Evolutionary conservation across 1,284 basidiomycete genomes (phyloP), one percentile per base, ranked within the genome.

Genomic region (Ganoderma resinaceum): DNA sequence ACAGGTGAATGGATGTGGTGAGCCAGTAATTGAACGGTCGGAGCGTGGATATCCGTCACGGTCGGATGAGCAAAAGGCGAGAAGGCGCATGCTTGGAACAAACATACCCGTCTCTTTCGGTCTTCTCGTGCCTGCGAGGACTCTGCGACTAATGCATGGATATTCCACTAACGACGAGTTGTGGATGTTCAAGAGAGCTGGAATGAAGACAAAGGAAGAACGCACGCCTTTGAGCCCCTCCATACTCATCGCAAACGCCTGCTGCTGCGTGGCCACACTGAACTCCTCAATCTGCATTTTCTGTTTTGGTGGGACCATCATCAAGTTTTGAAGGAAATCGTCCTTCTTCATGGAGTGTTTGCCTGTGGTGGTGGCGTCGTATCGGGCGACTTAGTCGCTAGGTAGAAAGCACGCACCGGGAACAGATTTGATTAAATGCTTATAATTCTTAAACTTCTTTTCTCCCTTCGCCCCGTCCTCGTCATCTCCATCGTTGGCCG

Each of bases 301-400:
- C 75, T 93, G 90, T 78, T 94, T 94, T 67, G 90, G 89, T 4
- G 92, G 91, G 29, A 85, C 82, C 73, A 87, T 83, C 80, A 93
- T 91, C 71, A 88, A 86, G 2, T 80, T 87, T 53, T 83, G 85
- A 62, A 94, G 80, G 78, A 89, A 92, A 70, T 91, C 89, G 73
- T 94, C 92, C 78, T 91, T 94, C 82, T 92, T 93, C 83, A 87
- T 85, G n/a, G 92, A 92, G 74, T 94, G 92, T 79, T 92, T 93
- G 66, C 92, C 90, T 91, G 74, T 5, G 46, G 52, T 37, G 33
- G 37, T 5, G 57, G 33, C 69, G 63, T 70, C 58, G 43, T 37
- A 68, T 57, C 33, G 29, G 31, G 33, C 23, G 46, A 63, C 60
- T 61, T 57, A 20, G 31, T 61, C 55, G 46, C 26, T 66, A 64